These are phyloP conservation scores for Rhizopogon vesiculosus DNA, from an alignment of 768 basidiomycete species.

Conservation along the genomic window DNA sequence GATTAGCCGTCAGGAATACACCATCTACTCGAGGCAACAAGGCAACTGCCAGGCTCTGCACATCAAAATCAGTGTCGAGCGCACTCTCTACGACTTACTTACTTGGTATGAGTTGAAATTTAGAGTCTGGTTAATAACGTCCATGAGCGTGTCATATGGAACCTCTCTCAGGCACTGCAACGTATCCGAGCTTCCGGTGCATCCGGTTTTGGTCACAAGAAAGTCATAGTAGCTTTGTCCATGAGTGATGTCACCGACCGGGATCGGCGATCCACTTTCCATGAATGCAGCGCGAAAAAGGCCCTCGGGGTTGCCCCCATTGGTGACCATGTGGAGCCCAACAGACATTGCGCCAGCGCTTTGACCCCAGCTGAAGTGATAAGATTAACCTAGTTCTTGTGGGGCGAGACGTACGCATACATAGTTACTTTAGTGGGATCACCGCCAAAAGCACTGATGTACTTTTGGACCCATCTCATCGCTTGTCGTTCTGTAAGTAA, in stretches of 20 bases:
- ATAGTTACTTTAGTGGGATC: constrained; percentile 58
- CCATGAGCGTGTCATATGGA: constrained; percentile 31
- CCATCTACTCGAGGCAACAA: constrained; percentile 51
- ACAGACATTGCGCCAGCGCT: constrained; percentile 55
- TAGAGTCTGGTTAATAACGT: constrained; percentile 36
- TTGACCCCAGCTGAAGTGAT: constrained; percentile 44
- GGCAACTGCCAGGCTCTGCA: constrained; percentile 39
- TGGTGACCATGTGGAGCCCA: constrained; percentile 44
- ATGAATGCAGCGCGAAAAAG: constrained; percentile 48
- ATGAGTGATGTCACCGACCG: constrained; percentile 36
- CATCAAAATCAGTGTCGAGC: neutral
- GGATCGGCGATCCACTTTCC: constrained; percentile 44
- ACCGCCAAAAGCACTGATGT: constrained; percentile 61
- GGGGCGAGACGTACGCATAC: constrained; percentile 32
- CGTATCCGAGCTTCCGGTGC: constrained; percentile 24
- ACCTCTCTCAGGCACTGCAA: constrained; percentile 36
- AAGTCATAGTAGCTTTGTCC: constrained; percentile 42
- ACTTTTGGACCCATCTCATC: too few species aligned
- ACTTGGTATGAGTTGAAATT: constrained; percentile 37
- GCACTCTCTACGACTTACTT: neutral
- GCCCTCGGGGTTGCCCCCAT: constrained; percentile 39
- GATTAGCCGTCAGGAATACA: constrained; percentile 40
- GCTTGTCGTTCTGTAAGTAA: constrained; percentile 26
- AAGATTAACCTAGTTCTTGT: constrained; percentile 12
- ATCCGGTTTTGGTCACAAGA: constrained; percentile 26